Evolutionary conservation across 2,329 filamentous ascomycete species (phyloP).

Genomic region (Exophiala phaeomuriformis): DNA sequence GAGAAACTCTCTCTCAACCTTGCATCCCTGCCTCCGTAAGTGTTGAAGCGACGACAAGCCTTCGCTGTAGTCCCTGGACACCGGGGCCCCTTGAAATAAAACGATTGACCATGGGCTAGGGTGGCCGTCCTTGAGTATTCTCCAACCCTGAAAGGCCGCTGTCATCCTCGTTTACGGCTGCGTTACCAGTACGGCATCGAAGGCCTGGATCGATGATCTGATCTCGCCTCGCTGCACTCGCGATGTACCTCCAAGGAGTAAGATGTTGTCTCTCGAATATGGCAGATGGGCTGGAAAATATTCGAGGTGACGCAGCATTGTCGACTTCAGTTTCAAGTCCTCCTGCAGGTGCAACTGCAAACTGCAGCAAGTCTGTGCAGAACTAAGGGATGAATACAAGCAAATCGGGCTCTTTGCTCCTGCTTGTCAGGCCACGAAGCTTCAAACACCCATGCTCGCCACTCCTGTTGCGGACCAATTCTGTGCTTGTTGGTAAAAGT

Average conservation of each 20-base stretch:
- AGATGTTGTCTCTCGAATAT: not conserved
- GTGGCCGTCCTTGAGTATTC: not conserved
- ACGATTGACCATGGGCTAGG: not conserved
- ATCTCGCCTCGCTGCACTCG: not conserved
- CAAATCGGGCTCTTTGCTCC: slow-evolving; percentile 3
- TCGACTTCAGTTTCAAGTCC: not conserved
- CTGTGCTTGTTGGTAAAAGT: not conserved
- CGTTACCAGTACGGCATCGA: not conserved
- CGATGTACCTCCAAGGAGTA: not conserved
- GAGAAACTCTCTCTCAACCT: too few species aligned
- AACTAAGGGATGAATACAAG: not conserved
- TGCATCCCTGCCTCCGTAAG: too few species aligned
- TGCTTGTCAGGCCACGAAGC: slow-evolving; percentile 5
- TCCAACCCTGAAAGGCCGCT: not conserved
- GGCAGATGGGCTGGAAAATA: not conserved
- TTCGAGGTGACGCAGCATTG: not conserved
- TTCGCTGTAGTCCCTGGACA: not conserved
- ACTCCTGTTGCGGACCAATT: slow-evolving; percentile 1
- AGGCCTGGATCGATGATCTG: not conserved
- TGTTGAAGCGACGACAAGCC: too few species aligned
- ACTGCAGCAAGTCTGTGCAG: slow-evolving; percentile 6
- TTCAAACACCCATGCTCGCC: slow-evolving; percentile 3
- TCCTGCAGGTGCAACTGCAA: slow-evolving; percentile 3
- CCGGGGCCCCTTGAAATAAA: not conserved
- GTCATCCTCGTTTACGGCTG: not conserved